Conservation (phyloP, 2,329 filamentous ascomycete species). For the Alternaria alternata region DNA sequence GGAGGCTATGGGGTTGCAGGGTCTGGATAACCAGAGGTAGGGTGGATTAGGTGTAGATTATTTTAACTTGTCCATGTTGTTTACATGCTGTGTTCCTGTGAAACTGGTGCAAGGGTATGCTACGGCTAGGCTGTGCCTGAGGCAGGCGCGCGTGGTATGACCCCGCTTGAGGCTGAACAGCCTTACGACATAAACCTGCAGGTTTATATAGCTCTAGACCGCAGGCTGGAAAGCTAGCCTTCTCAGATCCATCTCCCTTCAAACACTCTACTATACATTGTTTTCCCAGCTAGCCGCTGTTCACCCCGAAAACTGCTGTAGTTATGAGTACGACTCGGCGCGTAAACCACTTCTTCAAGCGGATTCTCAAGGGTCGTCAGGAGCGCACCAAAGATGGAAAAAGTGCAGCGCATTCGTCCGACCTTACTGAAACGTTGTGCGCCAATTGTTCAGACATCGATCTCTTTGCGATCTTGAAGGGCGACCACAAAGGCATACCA, state of each 20-base stretch:
- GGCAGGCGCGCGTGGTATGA: not conserved
- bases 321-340: no score
- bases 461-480: not conserved
- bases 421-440: not conserved
- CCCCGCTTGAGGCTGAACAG: not conserved
- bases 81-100: fast-evolving
- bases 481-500: not conserved
- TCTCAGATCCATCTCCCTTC: not conserved
- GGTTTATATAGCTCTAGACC: no score
- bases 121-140: not conserved
- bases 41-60: not conserved
- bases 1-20: constrained; percentile 13
- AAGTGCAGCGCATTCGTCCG: not conserved
- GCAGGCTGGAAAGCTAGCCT: not conserved
- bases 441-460: not conserved
- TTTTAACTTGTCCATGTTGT: not conserved
- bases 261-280: not conserved
- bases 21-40: constrained; percentile 6
- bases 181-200: no score
- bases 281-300: fast-evolving
- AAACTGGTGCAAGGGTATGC: not conserved
- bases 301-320: no score
- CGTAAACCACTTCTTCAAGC: no score
- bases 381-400: no score
- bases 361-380: no score